Conservation (phyloP, 2,329 filamentous ascomycete species). For the Orbilia javanica region DNA sequence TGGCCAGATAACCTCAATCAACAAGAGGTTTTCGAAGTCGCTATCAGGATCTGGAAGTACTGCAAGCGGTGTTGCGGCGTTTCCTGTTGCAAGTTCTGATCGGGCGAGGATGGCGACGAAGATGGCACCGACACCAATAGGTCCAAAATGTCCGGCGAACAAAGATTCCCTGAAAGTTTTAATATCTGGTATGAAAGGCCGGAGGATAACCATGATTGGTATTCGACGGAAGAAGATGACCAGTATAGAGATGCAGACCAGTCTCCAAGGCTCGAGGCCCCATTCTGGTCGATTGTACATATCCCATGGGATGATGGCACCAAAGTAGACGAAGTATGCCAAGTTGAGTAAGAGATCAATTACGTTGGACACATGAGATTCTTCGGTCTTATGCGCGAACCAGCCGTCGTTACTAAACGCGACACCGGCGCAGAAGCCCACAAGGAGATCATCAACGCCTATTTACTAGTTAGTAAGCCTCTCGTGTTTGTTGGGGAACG, state of each 20-base stretch:
- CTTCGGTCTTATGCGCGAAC: conserved; percentile 98
- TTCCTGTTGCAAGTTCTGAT: conserved; percentile 84
- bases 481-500: not conserved
- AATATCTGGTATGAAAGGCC: conserved; percentile 93
- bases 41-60: conserved; percentile 70
- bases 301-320: conserved; percentile 96
- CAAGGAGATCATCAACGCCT: conserved; percentile 88
- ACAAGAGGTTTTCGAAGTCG: conserved; percentile 73
- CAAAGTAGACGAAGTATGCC: conserved; percentile 97
- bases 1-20: conserved; percentile 92
- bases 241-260: conserved; percentile 92
- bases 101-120: conserved; percentile 93
- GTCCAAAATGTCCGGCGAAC: conserved; percentile 97
- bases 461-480: conserved; percentile 15
- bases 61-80: conserved; percentile 78
- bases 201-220: conserved; percentile 90
- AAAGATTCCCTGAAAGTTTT: conserved; percentile 98
- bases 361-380: conserved; percentile 98
- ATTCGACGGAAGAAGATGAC: conserved; percentile 97
- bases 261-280: conserved; percentile 85
- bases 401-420: conserved; percentile 99
- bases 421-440: conserved; percentile 92
- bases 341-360: conserved; percentile 97
- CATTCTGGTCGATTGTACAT: conserved; percentile 82
- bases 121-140: conserved; percentile 95